These are phyloP conservation scores for Cochlearia excelsa DNA, from an alignment of 345 rosid species.

Conservation along the genomic window DNA sequence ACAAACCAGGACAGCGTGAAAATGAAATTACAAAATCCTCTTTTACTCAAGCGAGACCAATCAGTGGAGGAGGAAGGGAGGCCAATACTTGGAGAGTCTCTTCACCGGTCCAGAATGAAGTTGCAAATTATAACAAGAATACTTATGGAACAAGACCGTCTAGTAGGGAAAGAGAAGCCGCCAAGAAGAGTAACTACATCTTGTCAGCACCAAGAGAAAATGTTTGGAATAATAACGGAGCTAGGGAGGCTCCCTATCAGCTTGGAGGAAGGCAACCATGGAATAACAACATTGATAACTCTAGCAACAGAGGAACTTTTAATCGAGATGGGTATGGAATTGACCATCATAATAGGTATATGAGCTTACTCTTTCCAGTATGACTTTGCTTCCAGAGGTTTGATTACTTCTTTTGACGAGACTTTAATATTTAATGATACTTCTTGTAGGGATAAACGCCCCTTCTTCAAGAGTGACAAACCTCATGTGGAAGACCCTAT, in stretches of 20 bases:
- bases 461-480: slow-evolving; percentile 60
- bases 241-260: slow-evolving; percentile 56
- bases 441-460: slow-evolving; percentile 61
- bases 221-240: slow-evolving; percentile 48
- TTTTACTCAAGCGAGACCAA: slow-evolving; percentile 53
- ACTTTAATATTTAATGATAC: slow-evolving; percentile 46
- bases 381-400: slow-evolving; percentile 42
- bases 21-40: slow-evolving; percentile 58
- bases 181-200: slow-evolving; percentile 49
- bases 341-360: slow-evolving; percentile 53
- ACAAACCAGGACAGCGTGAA: slow-evolving; percentile 59
- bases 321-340: slow-evolving; percentile 45
- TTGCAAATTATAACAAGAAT: slow-evolving; percentile 45
- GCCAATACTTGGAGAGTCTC: slow-evolving; percentile 71
- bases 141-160: slow-evolving; percentile 44
- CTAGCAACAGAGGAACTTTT: slow-evolving; percentile 46
- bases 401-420: slow-evolving; percentile 46
- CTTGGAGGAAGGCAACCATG: slow-evolving; percentile 63
- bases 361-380: slow-evolving; percentile 39
- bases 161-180: slow-evolving; percentile 49
- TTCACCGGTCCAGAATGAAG: slow-evolving; percentile 54
- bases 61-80: slow-evolving; percentile 70
- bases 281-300: slow-evolving; percentile 47
- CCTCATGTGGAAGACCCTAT: slow-evolving; percentile 66
- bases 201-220: slow-evolving; percentile 47